phyloP scores from a whole-genome alignment of 23 red algal species.

The Gracilaria domingensis region DNA sequence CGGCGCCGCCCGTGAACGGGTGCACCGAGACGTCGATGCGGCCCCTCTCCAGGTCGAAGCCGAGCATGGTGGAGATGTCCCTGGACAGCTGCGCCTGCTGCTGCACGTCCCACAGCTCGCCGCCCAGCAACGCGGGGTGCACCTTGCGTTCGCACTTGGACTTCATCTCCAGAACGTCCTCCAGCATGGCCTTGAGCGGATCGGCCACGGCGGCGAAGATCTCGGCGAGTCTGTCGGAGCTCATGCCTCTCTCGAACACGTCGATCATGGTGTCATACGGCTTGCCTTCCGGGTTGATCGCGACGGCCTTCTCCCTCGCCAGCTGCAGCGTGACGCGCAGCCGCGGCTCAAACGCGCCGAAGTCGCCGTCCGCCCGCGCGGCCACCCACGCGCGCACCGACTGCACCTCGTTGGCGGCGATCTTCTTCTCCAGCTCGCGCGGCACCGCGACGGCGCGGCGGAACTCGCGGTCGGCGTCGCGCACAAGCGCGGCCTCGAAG shows the following conservation, averaged over 20 bases:
- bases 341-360: too few relatives aligned
- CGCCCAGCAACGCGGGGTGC: too few relatives aligned
- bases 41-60: too few relatives aligned
- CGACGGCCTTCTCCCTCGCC: constrained; percentile 42
- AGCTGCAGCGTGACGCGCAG: constrained; percentile 12
- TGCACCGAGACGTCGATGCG: constrained; percentile 69
- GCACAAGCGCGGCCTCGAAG: too few relatives aligned
- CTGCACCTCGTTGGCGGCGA: constrained; percentile 35
- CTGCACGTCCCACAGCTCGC: too few relatives aligned
- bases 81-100: too few relatives aligned
- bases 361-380: constrained; percentile 50
- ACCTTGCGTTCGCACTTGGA: too few relatives aligned
- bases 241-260: constrained; percentile 84
- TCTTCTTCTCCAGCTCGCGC: constrained; percentile 35
- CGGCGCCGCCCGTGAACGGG: constrained; percentile 81
- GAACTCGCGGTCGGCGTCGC: too few relatives aligned
- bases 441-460: not conserved
- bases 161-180: too few relatives aligned
- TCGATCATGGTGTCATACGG: constrained; percentile 79
- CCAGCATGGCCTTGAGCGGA: constrained; percentile 19
- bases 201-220: constrained; percentile 63
- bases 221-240: constrained; percentile 58
- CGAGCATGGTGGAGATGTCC: too few relatives aligned
- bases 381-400: constrained; percentile 48
- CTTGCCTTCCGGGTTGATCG: constrained; percentile 18